Evolutionary conservation across 192 early-diverging fungal species (phyloP).

Genomic region (Anaeromyces robustus): DNA sequence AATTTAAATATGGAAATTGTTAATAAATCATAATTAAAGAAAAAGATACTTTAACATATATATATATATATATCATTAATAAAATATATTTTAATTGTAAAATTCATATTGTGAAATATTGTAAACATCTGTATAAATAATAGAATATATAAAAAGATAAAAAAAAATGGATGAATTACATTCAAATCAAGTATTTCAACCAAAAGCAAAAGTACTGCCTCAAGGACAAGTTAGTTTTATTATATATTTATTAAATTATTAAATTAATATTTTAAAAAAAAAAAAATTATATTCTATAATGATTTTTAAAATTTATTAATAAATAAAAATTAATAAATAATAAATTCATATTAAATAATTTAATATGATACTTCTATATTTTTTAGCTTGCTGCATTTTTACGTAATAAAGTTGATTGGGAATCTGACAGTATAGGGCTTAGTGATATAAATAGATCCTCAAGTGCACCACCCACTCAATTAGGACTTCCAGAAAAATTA

Average conservation of each 20-base stretch:
- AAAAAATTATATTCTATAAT: too few relatives aligned
- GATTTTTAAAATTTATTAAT: too few relatives aligned
- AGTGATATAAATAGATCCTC: slow-evolving; percentile 39
- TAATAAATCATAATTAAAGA: too few relatives aligned
- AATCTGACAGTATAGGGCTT: neutral
- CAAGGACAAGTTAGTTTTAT: neutral
- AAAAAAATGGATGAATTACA: neutral
- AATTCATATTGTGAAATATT: neutral
- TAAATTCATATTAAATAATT: too few relatives aligned
- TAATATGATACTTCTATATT: neutral
- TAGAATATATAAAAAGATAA: too few relatives aligned
- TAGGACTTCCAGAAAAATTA: slow-evolving; percentile 22
- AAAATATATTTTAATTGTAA: too few relatives aligned
- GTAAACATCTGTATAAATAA: neutral
- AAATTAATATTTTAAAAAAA: too few relatives aligned
- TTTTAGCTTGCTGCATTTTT: neutral
- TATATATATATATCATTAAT: too few relatives aligned
- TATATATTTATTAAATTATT: neutral
- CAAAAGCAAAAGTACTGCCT: neutral
- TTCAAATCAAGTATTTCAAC: neutral
- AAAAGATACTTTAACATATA: too few relatives aligned
- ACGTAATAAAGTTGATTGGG: neutral
- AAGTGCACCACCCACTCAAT: slow-evolving; percentile 61
- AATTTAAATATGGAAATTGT: too few relatives aligned
- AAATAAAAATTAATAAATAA: too few relatives aligned